These are phyloP conservation scores for Olyra latifolia DNA, from an alignment of 176 grass and related monocot species.

Conservation along the genomic window DNA sequence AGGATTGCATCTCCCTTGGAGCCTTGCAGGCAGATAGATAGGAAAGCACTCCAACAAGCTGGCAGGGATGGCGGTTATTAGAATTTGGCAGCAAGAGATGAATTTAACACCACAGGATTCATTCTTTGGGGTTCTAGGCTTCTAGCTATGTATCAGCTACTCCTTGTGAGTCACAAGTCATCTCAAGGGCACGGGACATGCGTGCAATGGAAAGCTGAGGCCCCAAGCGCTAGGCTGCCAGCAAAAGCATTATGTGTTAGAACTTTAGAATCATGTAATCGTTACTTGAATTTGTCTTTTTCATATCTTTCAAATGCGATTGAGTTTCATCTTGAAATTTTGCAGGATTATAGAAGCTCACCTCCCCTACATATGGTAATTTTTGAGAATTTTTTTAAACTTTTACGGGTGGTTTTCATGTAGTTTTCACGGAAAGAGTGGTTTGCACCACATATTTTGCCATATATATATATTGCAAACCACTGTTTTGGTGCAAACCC, in stretches of 20 bases:
- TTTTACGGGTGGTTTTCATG: no score
- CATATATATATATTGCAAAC: no score
- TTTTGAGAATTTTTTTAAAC: no score
- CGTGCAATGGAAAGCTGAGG: neutral
- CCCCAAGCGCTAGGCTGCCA: neutral
- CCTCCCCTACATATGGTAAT: no score
- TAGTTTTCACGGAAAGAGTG: no score
- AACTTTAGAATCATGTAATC: no score
- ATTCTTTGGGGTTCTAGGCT: no score
- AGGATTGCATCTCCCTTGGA: neutral
- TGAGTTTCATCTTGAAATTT: no score
- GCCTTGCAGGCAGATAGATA: slow-evolving; percentile 17
- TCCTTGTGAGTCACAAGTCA: neutral
- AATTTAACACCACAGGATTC: neutral
- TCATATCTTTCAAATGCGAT: no score
- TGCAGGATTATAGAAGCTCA: no score
- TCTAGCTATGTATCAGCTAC: neutral
- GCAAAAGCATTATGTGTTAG: neutral
- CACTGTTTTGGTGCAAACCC: no score
- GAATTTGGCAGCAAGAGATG: slow-evolving; percentile 5
- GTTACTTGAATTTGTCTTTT: neutral
- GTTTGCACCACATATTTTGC: no score
- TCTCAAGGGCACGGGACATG: neutral
- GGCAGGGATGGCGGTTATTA: neutral
- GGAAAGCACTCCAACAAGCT: neutral